Evolutionary conservation across 2,329 filamentous ascomycete species (phyloP).

Genomic region (Dactylellina leptospora): DNA sequence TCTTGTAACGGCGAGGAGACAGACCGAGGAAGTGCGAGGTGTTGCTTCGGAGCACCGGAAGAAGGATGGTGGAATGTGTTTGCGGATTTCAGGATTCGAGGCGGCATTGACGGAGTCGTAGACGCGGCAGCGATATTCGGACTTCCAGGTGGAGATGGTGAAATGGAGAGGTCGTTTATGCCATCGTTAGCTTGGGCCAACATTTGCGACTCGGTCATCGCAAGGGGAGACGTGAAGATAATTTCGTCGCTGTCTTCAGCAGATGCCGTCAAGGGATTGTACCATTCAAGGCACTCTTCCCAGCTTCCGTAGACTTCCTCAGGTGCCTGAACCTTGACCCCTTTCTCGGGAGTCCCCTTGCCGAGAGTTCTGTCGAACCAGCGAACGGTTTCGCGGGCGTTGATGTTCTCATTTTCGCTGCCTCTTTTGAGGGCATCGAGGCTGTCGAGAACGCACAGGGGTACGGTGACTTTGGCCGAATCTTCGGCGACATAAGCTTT

Average conservation of each 20-base stretch:
- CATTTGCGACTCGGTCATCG: conserved; percentile 50
- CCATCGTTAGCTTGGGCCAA: conserved; percentile 29
- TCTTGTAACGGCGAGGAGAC: conserved; percentile 23
- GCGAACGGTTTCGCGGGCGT: conserved; percentile 65
- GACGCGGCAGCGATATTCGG: conserved; percentile 19
- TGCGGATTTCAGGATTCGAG: conserved; percentile 36
- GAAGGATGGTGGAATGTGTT: conserved; percentile 37
- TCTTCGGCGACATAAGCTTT: conserved; percentile 66
- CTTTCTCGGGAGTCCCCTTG: conserved; percentile 63
- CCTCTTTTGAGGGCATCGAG: conserved; percentile 58
- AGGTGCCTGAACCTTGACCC: conserved; percentile 64
- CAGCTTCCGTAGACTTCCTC: conserved; percentile 64
- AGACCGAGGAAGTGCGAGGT: conserved; percentile 28
- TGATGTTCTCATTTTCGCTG: conserved; percentile 61
- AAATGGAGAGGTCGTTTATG: conserved; percentile 38
- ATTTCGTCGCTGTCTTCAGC: conserved; percentile 38
- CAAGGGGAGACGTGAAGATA: conserved; percentile 31
- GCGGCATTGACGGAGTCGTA: conserved; percentile 25
- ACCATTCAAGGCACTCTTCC: conserved; percentile 55
- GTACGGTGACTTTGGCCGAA: conserved; percentile 64
- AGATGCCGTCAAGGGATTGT: conserved; percentile 33
- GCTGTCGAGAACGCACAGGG: conserved; percentile 61
- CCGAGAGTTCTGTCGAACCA: conserved; percentile 64
- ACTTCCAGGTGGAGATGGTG: conserved; percentile 42
- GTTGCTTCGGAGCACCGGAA: conserved; percentile 23